These are phyloP conservation scores for Halenospora varia DNA, from an alignment of 495 filamentous ascomycete genomes.

Conservation along the genomic window DNA sequence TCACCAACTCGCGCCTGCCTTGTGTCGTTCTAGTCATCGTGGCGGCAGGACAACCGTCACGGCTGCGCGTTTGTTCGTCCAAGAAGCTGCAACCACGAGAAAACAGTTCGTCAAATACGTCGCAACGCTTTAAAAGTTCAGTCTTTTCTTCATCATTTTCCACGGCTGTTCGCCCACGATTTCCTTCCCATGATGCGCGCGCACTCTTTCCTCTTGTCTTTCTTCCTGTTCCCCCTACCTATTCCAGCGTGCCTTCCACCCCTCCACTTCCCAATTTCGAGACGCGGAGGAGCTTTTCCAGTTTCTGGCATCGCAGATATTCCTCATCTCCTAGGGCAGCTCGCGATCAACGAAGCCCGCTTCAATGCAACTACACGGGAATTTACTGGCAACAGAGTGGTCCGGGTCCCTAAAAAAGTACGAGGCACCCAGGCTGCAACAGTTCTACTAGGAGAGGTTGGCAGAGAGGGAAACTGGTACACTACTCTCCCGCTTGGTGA, in stretches of 20 bases:
- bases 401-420: slow-evolving; percentile 4
- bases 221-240: neutral
- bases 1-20: too few relatives aligned
- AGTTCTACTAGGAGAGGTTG: slow-evolving; percentile 11
- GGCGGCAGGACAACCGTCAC: too few relatives aligned
- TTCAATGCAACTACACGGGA: slow-evolving; percentile 2
- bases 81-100: too few relatives aligned
- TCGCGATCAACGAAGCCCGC: neutral
- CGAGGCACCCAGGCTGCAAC: slow-evolving; percentile 3
- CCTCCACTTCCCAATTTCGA: slow-evolving; percentile 9
- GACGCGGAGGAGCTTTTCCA: slow-evolving; percentile 10
- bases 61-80: too few relatives aligned
- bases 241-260: neutral
- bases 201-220: neutral
- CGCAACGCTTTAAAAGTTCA: too few relatives aligned
- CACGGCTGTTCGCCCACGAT: too few relatives aligned
- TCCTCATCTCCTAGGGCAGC: slow-evolving; percentile 5
- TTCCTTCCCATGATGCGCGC: neutral
- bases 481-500: slow-evolving; percentile 10
- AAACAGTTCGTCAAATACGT: too few relatives aligned
- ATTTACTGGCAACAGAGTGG: slow-evolving; percentile 8
- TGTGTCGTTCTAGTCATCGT: too few relatives aligned
- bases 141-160: too few relatives aligned
- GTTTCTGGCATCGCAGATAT: slow-evolving; percentile 5
- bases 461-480: slow-evolving; percentile 14